Evolutionary conservation across 768 basidiomycete genomes (phyloP).

Genomic region (Xerocomus potaroensis): DNA sequence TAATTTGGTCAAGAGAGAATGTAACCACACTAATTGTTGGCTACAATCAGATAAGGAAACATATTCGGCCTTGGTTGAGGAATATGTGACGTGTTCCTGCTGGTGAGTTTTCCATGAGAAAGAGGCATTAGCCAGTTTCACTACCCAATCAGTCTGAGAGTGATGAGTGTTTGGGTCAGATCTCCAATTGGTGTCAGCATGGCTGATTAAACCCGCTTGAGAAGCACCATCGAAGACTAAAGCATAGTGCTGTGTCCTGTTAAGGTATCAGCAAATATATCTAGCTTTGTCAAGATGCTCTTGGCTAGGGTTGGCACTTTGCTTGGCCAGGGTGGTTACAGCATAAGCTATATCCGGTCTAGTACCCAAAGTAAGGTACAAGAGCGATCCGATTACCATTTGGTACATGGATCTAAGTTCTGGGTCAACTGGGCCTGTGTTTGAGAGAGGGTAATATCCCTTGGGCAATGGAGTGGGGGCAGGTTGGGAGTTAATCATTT

Average conservation of each 20-base stretch:
- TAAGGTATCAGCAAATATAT: slow-evolving; percentile 45
- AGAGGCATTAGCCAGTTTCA: background rate
- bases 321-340: background rate
- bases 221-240: background rate
- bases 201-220: background rate
- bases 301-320: background rate
- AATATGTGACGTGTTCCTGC: background rate
- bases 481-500: background rate
- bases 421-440: background rate
- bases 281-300: slow-evolving; percentile 87
- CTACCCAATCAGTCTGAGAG: no score
- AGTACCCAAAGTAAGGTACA: background rate
- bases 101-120: background rate
- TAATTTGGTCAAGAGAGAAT: background rate
- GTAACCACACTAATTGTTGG: background rate
- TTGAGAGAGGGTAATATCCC: background rate
- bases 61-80: background rate
- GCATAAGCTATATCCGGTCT: background rate
- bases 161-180: background rate
- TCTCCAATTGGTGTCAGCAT: background rate
- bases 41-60: background rate
- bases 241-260: background rate
- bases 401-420: background rate
- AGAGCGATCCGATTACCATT: background rate
- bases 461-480: background rate